Evolutionary conservation across 2,329 filamentous ascomycete genomes (phyloP), one percentile per base, ranked within the genome.

Genomic region (Xylariales sp.): DNA sequence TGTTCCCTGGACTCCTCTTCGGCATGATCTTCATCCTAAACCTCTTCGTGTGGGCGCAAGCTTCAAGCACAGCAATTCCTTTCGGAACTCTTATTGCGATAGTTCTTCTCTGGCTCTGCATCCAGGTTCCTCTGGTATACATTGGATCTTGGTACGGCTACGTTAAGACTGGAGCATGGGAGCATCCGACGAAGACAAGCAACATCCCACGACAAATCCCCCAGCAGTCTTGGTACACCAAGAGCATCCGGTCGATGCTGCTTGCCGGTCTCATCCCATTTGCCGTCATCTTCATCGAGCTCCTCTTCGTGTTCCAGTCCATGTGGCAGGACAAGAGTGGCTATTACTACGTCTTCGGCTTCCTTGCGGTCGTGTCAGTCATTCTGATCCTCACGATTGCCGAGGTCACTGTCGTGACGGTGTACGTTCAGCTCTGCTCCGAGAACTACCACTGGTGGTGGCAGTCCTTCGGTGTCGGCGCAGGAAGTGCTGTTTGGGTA

Each of bases 361-460:
- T 91, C 67, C 64, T 93, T 48, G 81, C 82, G 6, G 80, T 88
- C 12, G 84, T 93, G 8, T 82, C 74, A 18, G 67, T 78, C 9
- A 84, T 93, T 43, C 66, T 93, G 7, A 71, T 88, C 21, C 63
- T 93, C 31, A 88, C 86, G 1, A 79, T 95, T 21, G 80, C 87
- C 51, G 86, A 93, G 65, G 86, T 90, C 38, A 90, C 86, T 1
- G 78, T 95, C 16, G 87, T 94, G 44, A 82, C 82, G 2, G 84
- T 88, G 12, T 94, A 95, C 62, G 76, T 86, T 35, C 84, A 88
- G 64, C 77, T 95, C 14, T 91, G 87, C 65, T 74, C 80, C 2
- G 88, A 94, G 74, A 89, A 94, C 62, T 84, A 93, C 64, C 78
- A 88, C 60, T 95, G 88, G 88, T 93, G 86, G 86, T 94, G 88